Conservation (phyloP, 495 filamentous ascomycete genomes). For the Penicillium cataractarum region DNA sequence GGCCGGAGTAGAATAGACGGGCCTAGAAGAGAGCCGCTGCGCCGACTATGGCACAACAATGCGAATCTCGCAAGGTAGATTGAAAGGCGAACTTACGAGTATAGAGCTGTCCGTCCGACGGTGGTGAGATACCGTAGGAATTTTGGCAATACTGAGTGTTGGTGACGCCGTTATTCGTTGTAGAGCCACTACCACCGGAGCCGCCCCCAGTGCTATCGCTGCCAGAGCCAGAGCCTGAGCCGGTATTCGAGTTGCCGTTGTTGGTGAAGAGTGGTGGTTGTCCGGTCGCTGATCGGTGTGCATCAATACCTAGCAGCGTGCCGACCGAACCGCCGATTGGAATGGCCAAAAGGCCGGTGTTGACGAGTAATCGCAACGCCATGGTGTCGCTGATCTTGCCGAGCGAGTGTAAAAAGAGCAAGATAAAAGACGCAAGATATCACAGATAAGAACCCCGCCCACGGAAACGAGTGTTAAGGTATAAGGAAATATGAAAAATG, state of each 20-base stretch:
- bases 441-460: background rate
- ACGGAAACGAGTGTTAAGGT: background rate
- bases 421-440: background rate
- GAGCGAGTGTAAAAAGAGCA: background rate
- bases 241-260: constrained; percentile 9
- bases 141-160: constrained; percentile 27
- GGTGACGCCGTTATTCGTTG: constrained; percentile 21
- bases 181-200: constrained; percentile 15
- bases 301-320: constrained; percentile 42
- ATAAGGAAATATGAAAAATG: background rate
- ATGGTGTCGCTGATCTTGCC: constrained; percentile 13
- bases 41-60: background rate
- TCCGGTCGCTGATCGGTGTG: constrained; percentile 35
- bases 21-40: background rate
- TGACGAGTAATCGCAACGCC: constrained; percentile 40
- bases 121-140: constrained; percentile 31
- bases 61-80: background rate
- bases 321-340: constrained; percentile 45
- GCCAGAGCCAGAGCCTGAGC: constrained; percentile 8
- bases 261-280: constrained; percentile 32
- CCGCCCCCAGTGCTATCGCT: constrained; percentile 22
- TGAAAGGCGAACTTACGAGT: constrained; percentile 26
- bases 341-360: constrained; percentile 39
- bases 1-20: background rate
- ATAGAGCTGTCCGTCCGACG: constrained; percentile 27